A percentile compares a stretch with the other conserved stretches of the same genome.
These are phyloP conservation scores for Alloteropsis semialata DNA, from an alignment of 176 grass and related monocot species.

Conservation along the genomic window DNA sequence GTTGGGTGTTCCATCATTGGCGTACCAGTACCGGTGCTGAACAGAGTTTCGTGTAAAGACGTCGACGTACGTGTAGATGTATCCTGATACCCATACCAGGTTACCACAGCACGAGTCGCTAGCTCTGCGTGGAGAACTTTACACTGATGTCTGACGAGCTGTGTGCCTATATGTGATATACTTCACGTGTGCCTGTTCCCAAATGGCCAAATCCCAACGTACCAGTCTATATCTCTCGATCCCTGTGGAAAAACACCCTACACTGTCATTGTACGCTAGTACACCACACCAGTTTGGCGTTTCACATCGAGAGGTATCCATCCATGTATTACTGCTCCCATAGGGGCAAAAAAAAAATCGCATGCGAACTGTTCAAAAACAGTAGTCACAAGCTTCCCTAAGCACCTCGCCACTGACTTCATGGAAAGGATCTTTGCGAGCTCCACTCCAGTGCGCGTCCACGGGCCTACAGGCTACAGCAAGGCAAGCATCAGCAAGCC, in stretches of 20 bases:
- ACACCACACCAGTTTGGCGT: neutral
- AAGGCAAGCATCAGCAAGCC: neutral
- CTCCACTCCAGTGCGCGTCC: neutral
- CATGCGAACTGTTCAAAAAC: neutral
- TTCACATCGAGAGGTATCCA: neutral
- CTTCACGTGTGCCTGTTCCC: constrained; percentile 20
- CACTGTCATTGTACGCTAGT: neutral
- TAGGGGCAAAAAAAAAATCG: neutral
- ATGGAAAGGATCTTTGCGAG: neutral
- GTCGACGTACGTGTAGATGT: neutral
- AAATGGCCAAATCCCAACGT: no score
- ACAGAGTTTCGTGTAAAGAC: neutral
- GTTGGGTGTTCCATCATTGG: no score
- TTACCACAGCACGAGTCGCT: no score
- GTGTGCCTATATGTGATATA: neutral
- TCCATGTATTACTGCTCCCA: neutral
- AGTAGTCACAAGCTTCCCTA: no score
- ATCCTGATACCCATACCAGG: no score
- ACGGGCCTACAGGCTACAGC: neutral
- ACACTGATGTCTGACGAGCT: neutral
- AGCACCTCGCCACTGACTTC: no score
- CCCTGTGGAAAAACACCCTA: neutral
- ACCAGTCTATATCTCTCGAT: neutral
- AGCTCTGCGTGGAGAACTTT: neutral
- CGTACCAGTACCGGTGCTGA: no score